These are phyloP conservation scores for Pyrenophora seminiperda DNA, from an alignment of 2,329 filamentous ascomycete genomes.

Conservation along the genomic window DNA sequence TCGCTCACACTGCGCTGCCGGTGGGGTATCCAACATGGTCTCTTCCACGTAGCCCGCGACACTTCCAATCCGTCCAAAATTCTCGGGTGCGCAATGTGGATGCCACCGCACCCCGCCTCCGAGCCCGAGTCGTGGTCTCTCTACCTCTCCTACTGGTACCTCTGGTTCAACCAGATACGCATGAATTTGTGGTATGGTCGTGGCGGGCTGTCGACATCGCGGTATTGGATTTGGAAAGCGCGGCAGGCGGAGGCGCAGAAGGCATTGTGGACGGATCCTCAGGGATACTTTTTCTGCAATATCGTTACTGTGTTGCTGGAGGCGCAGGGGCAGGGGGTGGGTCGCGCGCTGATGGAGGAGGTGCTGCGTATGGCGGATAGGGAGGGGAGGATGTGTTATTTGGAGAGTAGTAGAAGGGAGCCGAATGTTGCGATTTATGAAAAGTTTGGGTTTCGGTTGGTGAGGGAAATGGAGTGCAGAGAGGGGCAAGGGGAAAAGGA, in stretches of 20 bases:
- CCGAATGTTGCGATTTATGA: constrained; percentile 75
- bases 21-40: constrained; percentile 72
- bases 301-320: constrained; percentile 72
- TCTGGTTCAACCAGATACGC: constrained; percentile 68
- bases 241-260: constrained; percentile 66
- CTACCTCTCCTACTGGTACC: constrained; percentile 67
- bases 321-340: constrained; percentile 69
- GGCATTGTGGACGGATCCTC: constrained; percentile 66
- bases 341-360: constrained; percentile 65
- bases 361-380: constrained; percentile 68
- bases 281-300: constrained; percentile 77
- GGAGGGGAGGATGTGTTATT: constrained; percentile 68
- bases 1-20: constrained; percentile 69
- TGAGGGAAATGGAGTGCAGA: constrained; percentile 69
- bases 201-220: constrained; percentile 68
- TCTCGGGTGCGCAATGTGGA: constrained; percentile 75
- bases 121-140: constrained; percentile 63
- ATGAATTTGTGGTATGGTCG: constrained; percentile 73
- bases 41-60: constrained; percentile 73
- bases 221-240: constrained; percentile 76
- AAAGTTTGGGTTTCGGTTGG: constrained; percentile 69
- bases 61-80: constrained; percentile 56
- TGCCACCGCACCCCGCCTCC: constrained; percentile 59
- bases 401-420: constrained; percentile 70
- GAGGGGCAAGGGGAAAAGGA: constrained; percentile 60